Percentiles rank a stretch among this genome's conserved stretches.
phyloP scores from a whole-genome alignment of 202 grass and related monocot species.

The Schoenoplectus tabernaemontani region DNA sequence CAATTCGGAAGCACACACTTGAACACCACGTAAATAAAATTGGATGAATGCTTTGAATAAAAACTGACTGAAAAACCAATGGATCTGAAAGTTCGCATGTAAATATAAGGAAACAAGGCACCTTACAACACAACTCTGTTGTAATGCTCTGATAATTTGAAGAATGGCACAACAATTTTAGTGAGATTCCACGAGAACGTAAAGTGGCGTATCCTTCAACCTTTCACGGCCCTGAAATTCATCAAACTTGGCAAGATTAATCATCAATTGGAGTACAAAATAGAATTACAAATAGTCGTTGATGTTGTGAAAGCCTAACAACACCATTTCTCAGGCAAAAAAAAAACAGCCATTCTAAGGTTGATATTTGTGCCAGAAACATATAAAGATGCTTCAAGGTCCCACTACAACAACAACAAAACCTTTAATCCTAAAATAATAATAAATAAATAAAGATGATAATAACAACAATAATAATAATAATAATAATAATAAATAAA shows the following conservation, averaged over 20 bases:
- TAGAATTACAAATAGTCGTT: neutral
- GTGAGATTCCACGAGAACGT: constrained; percentile 28
- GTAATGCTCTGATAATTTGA: neutral
- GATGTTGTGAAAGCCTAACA: neutral
- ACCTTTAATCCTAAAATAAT: too few species aligned
- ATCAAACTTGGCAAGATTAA: neutral
- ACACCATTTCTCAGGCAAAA: neutral
- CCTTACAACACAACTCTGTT: neutral
- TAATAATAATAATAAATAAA: too few species aligned
- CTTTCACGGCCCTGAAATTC: constrained; percentile 37
- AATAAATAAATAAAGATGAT: too few species aligned
- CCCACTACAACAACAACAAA: too few species aligned
- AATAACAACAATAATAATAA: too few species aligned
- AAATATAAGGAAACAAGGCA: neutral
- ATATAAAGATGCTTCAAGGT: neutral
- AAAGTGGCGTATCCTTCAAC: constrained; percentile 35
- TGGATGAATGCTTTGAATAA: neutral
- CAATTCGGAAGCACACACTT: neutral
- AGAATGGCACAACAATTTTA: neutral
- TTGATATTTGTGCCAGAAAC: neutral
- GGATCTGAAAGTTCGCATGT: constrained; percentile 5
- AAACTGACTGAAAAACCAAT: neutral
- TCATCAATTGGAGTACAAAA: neutral
- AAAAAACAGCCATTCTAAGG: neutral
- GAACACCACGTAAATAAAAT: neutral